These are phyloP conservation scores for Huiozyma naganishii DNA, from an alignment of 805 yeast genomes.

Conservation along the genomic window DNA sequence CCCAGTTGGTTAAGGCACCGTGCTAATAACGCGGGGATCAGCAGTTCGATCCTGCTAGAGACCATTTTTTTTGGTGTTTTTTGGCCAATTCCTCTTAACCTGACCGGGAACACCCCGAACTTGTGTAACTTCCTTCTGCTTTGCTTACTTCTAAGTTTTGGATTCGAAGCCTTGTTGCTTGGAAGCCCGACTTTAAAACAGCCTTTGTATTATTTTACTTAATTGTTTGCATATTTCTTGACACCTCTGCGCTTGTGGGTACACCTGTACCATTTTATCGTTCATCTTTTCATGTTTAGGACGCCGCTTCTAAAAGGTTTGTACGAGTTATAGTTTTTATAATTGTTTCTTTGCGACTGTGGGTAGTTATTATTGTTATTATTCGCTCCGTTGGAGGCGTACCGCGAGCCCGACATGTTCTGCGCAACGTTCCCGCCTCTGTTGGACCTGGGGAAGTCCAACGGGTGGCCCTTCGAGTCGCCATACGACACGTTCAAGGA, in stretches of 20 bases:
- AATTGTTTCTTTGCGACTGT: slow-evolving; percentile 1
- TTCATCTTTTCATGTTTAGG: slow-evolving; percentile 4
- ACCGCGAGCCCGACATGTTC: slow-evolving; percentile 14
- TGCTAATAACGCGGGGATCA: slow-evolving; percentile 26
- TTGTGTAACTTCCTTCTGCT: neutral
- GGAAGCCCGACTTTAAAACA: no score
- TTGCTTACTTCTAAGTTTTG: no score
- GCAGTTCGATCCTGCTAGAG: slow-evolving; percentile 26
- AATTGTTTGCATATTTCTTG: no score
- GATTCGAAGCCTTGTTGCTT: no score
- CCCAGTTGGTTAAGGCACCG: slow-evolving; percentile 27
- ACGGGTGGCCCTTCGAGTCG: slow-evolving; percentile 14
- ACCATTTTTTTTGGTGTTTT: slow-evolving; percentile 11
- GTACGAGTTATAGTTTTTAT: slow-evolving; percentile 12
- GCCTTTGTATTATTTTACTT: no score
- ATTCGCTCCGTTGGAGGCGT: slow-evolving; percentile 4
- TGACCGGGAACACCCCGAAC: neutral
- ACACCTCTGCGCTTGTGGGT: no score
- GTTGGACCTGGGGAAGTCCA: slow-evolving; percentile 20
- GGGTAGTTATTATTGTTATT: neutral
- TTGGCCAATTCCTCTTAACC: neutral
- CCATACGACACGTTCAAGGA: slow-evolving; percentile 3
- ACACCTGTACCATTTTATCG: no score
- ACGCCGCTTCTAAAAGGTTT: slow-evolving; percentile 19
- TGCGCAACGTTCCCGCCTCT: slow-evolving; percentile 4